Evolutionary conservation across 192 early-diverging fungal genomes (phyloP), one percentile per base, ranked within the genome.

Genomic region (Entrophospora sp.): DNA sequence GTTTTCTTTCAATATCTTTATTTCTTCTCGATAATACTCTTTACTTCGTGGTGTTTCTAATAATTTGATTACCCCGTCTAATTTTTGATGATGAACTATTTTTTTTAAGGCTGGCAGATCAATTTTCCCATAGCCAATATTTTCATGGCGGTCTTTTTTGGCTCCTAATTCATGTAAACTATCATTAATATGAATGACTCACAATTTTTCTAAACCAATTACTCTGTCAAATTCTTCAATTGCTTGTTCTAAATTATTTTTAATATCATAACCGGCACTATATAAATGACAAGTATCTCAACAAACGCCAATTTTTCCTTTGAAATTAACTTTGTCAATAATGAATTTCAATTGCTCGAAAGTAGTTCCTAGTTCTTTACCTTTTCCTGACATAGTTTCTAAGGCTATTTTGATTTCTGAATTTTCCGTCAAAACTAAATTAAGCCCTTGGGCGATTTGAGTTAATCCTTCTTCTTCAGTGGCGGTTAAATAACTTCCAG

Each of bases 201-300:
- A 60, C 12, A 60, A 60, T 24, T 60, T 60, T 5, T 42, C 37
- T 14, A 60, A 60, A 60, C 58, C 40, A 60, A 60, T 60, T 34
- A 40, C 40, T 40, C 2, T 2, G 2, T 60, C 58, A 60, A 60
- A 60, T 60, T 60, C 58, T 27, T 60, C 40, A 60, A 60, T 60
- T 38, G 40, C 58, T 42, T 7, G 22, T 40, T 60, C 58, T 4
- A 37, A 27, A 42, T 60, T 38, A 40, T 60, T 60, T 60, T 60
- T 60, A 10, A 60, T 60, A 60, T 60, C 58, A 38, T 60, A 60
- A 40, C 58, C 58, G 28, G 58, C 37, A 2, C 18, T 31, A 42
- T 60, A 60, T 5, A 60, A 40, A 60, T 60, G 58, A 13, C 58
- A 60, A 60, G 58, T 60, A 38, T 60, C 58, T 38, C 58, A 60